phyloP scores from a whole-genome alignment of 805 yeast species.

The Candida sithepensis region DNA sequence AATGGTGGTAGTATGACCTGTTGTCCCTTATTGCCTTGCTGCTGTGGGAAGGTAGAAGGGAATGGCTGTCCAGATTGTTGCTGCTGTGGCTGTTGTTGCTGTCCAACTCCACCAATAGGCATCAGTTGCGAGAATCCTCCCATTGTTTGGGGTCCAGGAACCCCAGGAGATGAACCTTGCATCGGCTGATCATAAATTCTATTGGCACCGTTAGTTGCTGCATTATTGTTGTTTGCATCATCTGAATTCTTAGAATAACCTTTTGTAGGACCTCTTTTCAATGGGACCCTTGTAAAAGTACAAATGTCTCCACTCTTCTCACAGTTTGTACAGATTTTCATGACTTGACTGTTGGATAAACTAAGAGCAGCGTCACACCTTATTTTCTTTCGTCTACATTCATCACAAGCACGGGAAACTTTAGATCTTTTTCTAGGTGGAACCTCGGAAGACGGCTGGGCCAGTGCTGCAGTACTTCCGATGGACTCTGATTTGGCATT shows the following conservation, averaged over 20 bases:
- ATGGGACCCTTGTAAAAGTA: slow-evolving; percentile 65
- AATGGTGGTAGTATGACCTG: slow-evolving; percentile 27
- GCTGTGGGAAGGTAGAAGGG: slow-evolving; percentile 1
- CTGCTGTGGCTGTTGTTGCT: slow-evolving; percentile 9
- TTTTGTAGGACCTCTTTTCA: slow-evolving; percentile 77
- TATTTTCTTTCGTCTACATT: slow-evolving; percentile 70
- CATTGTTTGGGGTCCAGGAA: slow-evolving; percentile 3
- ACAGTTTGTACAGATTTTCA: slow-evolving; percentile 60
- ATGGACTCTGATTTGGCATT: not conserved
- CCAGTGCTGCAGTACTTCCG: not conserved
- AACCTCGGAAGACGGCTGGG: slow-evolving; percentile 1
- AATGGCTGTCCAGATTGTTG: slow-evolving; percentile 8
- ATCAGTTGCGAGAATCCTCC: slow-evolving; percentile 9
- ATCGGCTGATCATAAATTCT: slow-evolving; percentile 1
- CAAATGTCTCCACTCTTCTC: slow-evolving; percentile 56
- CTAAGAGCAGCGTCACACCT: slow-evolving; percentile 63
- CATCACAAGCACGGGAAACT: slow-evolving; percentile 79
- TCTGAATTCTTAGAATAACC: slow-evolving; percentile 47
- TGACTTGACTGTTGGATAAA: slow-evolving; percentile 41
- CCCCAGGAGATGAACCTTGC: slow-evolving; percentile 4
- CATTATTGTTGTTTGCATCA: slow-evolving; percentile 21
- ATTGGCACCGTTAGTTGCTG: not conserved
- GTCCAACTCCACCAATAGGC: not conserved
- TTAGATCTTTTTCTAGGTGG: slow-evolving; percentile 58
- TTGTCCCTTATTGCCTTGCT: slow-evolving; percentile 4